A percentile compares a stretch with the other conserved stretches of the same genome.
phyloP scores from a whole-genome alignment of 495 filamentous ascomycete species.

The Aspergillus steynii region DNA sequence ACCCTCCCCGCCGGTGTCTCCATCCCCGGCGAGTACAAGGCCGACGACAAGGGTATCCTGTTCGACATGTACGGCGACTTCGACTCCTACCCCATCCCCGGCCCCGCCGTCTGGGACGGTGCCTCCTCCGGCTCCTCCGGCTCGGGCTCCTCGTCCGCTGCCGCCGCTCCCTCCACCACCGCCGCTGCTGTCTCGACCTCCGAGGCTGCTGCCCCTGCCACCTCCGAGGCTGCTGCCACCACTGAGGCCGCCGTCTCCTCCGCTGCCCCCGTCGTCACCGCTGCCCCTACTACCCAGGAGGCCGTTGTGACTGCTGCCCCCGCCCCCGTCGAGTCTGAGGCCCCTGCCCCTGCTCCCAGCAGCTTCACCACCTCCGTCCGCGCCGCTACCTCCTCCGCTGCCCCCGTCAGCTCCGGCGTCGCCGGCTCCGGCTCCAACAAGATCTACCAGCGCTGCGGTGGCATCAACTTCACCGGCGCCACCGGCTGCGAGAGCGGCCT shows the following conservation, averaged over 20 bases:
- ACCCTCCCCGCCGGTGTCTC: constrained; percentile 22
- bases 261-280: constrained; percentile 4
- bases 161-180: constrained; percentile 10
- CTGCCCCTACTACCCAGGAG: constrained; percentile 5
- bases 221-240: constrained; percentile 5
- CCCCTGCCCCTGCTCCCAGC: constrained; percentile 7
- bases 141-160: constrained; percentile 10
- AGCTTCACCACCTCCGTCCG: constrained; percentile 13
- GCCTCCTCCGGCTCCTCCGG: constrained; percentile 15
- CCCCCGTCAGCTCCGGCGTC: constrained; percentile 1
- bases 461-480: constrained; percentile 17
- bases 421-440: constrained; percentile 5
- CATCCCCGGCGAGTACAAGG: constrained; percentile 23
- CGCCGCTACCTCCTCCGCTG: constrained; percentile 7
- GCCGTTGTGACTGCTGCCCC: constrained; percentile 1
- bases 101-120: constrained; percentile 27
- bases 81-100: constrained; percentile 24
- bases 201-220: constrained; percentile 7
- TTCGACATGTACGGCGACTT: constrained; percentile 24
- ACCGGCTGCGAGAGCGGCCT: constrained; percentile 17
- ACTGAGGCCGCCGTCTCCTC: constrained; percentile 1
- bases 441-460: constrained; percentile 24
- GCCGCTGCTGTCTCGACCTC: constrained; percentile 5
- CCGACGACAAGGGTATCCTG: constrained; percentile 21
- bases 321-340: constrained; percentile 6